Base-by-base conservation (phyloP, 768 basidiomycete genomes). In the Tricholoma flavovirens region DNA sequence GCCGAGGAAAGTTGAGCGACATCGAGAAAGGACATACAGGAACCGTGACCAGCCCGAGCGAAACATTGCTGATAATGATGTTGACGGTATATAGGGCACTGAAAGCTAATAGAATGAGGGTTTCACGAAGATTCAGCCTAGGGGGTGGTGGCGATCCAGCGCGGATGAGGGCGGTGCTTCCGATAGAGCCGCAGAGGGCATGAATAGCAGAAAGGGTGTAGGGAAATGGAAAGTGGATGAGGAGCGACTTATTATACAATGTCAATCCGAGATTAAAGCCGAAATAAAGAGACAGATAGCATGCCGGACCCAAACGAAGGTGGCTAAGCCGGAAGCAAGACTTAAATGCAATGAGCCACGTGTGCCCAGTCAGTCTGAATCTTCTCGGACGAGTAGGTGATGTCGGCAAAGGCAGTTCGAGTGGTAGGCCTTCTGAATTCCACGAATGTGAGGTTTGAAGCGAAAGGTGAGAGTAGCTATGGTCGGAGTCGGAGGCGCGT, bases 171-270 rank as follows among this genome's bases (percentile, higher is more conserved):
- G 86, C 55, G 57, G 79, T 79, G n/a, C 89, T 89, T 11, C 97
- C 97, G 15, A 90, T 70, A 22, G 86, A 81, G 0, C 94, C 93
- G 59, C 86, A 90, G 11, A 98, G 75, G 3, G 96, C 88, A 66
- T 98, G 96, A 4, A 97, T 62, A 5, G 93, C 94, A 1, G 96
- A 98, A 21, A 99, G 80, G 2, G 93, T 90, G 76, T 98, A 98
- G 2, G 96, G 95, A 64, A 92, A 98, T 0, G 97, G 97, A 67
- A 98, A 98, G 55, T 81, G 83, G 53, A 90, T 86, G 59, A 99
- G 84, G 15, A 98, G 86, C 35, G 83, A 79, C 72, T 99, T 99
- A 81, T 99, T 99, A 73, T 92, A 97, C 43, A 99, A 75, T 7
- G 96, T 98, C 60, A 99, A 82, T 10, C 83, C 81, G 26, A 98